Percentiles rank a stretch among this genome's conserved stretches.
Evolutionary conservation across 1,284 basidiomycete genomes (phyloP).

Genomic region (Phellopilus nigrolimitatus): DNA sequence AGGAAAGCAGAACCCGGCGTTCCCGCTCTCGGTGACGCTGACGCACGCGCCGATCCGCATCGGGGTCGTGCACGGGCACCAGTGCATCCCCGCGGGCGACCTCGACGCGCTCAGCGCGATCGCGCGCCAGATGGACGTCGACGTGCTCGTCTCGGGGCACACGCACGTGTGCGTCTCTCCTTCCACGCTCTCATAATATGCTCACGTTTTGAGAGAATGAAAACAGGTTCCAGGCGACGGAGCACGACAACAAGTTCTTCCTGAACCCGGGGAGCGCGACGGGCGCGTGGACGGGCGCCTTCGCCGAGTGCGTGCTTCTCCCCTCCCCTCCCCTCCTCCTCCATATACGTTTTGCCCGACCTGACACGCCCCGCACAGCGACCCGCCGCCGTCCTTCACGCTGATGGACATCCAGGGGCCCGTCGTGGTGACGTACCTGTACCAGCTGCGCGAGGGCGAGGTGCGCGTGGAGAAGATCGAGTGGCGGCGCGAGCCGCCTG

Average conservation of each 20-base stretch:
- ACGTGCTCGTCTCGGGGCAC: slow-evolving; percentile 89
- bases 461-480: slow-evolving; percentile 86
- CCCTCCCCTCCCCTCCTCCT: slow-evolving; percentile 1
- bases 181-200: neutral
- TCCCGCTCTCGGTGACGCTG: slow-evolving; percentile 81
- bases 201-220: neutral
- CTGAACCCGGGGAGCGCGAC: slow-evolving; percentile 71
- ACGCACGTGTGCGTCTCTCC: slow-evolving; percentile 75
- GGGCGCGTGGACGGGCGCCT: slow-evolving; percentile 85
- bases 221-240: slow-evolving; percentile 17
- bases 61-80: slow-evolving; percentile 92
- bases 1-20: slow-evolving; percentile 49
- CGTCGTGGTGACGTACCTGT: slow-evolving; percentile 93
- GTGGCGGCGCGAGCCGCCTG: slow-evolving; percentile 65
- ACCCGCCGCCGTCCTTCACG: slow-evolving; percentile 80
- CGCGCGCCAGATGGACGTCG: slow-evolving; percentile 94
- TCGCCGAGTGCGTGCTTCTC: slow-evolving; percentile 49
- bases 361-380: slow-evolving; percentile 45
- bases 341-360: slow-evolving; percentile 6
- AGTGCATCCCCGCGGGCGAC: slow-evolving; percentile 90
- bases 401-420: slow-evolving; percentile 94
- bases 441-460: slow-evolving; percentile 90
- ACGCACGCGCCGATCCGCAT: slow-evolving; percentile 86
- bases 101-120: slow-evolving; percentile 82
- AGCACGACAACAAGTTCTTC: slow-evolving; percentile 17